phyloP scores from a whole-genome alignment of 164 flowering plant genomes.

The Umbilicus rupestris region DNA sequence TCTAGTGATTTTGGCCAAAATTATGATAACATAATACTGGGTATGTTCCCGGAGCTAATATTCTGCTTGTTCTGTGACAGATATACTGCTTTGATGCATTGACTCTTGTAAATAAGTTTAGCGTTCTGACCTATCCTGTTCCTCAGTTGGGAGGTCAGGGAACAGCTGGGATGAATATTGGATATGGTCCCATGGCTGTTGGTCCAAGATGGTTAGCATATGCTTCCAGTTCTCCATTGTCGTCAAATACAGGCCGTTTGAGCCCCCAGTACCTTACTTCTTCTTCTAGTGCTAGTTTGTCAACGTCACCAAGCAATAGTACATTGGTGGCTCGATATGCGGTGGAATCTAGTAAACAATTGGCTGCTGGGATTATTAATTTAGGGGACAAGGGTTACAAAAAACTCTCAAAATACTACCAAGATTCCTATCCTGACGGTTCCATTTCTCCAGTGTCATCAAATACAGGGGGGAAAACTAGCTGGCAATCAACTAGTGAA shows the following conservation, averaged over 20 bases:
- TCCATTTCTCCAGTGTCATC: constrained; percentile 56
- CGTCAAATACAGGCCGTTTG: constrained; percentile 36
- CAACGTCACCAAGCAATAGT: constrained; percentile 39
- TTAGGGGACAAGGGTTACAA: constrained; percentile 58
- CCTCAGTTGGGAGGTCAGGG: constrained; percentile 37
- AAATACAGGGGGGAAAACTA: constrained; percentile 58
- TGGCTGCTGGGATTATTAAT: constrained; percentile 47
- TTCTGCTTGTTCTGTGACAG: constrained; percentile 23
- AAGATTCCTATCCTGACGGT: constrained; percentile 75
- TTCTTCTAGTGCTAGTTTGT: constrained; percentile 42
- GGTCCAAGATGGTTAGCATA: constrained; percentile 69
- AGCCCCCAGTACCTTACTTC: constrained; percentile 43
- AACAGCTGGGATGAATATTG: constrained; percentile 35
- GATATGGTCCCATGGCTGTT: constrained; percentile 63
- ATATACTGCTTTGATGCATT: constrained; percentile 60
- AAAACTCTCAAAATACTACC: constrained; percentile 49
- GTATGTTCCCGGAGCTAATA: background rate
- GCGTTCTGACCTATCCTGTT: constrained; percentile 52
- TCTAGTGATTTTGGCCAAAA: background rate
- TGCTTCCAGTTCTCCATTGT: constrained; percentile 33
- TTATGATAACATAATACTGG: too few relatives aligned
- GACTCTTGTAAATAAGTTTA: constrained; percentile 46
- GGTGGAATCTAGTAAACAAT: constrained; percentile 52
- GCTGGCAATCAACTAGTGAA: constrained; percentile 41
- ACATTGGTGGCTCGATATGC: constrained; percentile 54